phyloP scores from a whole-genome alignment of 306 rosid species.

The Mimosa bimucronata region DNA sequence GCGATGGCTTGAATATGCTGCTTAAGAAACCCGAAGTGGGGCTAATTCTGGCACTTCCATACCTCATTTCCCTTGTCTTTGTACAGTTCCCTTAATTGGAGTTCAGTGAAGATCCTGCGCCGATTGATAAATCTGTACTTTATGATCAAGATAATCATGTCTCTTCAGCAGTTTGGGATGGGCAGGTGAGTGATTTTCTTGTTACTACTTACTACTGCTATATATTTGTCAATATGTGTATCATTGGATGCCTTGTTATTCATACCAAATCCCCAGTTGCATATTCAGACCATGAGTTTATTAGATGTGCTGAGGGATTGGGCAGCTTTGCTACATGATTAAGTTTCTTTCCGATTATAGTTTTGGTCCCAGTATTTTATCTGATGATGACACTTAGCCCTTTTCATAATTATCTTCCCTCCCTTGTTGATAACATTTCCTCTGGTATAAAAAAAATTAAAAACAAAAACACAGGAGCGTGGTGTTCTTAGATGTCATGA shows the following conservation, averaged over 20 bases:
- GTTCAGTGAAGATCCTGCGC: constrained; percentile 70
- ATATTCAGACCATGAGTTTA: background rate
- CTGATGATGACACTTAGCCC: background rate
- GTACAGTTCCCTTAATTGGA: constrained; percentile 59
- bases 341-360: background rate
- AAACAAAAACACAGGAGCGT: constrained; percentile 60
- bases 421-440: background rate
- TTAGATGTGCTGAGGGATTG: background rate
- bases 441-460: background rate
- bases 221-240: background rate
- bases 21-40: constrained; percentile 18
- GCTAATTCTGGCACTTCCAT: constrained; percentile 3
- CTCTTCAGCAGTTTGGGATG: constrained; percentile 96
- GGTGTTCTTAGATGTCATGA: constrained; percentile 95
- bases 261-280: constrained; percentile 12
- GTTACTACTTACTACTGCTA: background rate
- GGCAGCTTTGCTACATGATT: background rate
- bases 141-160: constrained; percentile 93
- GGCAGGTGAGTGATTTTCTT: constrained; percentile 59
- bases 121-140: constrained; percentile 71
- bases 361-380: background rate
- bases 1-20: constrained; percentile 12
- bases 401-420: background rate
- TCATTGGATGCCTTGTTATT: constrained; percentile 14
- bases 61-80: constrained; percentile 30